These are phyloP conservation scores for Clarkia xantiana DNA, from an alignment of 345 rosid genomes.

Conservation along the genomic window DNA sequence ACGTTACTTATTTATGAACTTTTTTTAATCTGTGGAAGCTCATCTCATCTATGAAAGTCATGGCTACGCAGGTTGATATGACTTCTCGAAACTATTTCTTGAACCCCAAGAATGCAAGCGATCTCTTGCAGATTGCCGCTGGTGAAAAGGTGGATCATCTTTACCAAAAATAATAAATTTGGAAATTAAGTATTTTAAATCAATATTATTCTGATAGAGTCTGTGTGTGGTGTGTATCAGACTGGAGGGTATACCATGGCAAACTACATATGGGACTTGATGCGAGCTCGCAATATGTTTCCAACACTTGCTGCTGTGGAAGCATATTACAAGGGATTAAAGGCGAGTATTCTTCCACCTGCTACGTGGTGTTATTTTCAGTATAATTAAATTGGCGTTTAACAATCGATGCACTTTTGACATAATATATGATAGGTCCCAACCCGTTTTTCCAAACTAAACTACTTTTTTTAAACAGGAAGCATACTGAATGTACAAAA, in stretches of 20 bases:
- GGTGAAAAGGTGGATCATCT: conserved; percentile 62
- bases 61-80: conserved; percentile 47
- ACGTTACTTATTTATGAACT: background rate
- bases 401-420: no score
- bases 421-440: no score
- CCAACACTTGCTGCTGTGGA: conserved; percentile 45
- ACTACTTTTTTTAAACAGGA: no score
- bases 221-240: conserved; percentile 21
- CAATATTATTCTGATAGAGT: background rate
- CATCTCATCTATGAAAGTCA: conserved; percentile 5
- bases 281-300: conserved; percentile 46
- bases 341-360: conserved; percentile 26
- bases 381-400: background rate
- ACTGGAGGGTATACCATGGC: conserved; percentile 79
- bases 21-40: background rate
- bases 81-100: conserved; percentile 38
- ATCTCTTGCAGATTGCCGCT: conserved; percentile 64
- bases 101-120: conserved; percentile 45
- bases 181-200: background rate
- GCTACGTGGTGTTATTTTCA: background rate
- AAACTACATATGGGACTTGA: conserved; percentile 81
- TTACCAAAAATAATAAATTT: background rate
- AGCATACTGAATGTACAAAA: no score
- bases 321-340: conserved; percentile 76
- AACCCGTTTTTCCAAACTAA: no score